phyloP scores from a whole-genome alignment of 768 basidiomycete genomes.

The Kwoniella europaea region DNA sequence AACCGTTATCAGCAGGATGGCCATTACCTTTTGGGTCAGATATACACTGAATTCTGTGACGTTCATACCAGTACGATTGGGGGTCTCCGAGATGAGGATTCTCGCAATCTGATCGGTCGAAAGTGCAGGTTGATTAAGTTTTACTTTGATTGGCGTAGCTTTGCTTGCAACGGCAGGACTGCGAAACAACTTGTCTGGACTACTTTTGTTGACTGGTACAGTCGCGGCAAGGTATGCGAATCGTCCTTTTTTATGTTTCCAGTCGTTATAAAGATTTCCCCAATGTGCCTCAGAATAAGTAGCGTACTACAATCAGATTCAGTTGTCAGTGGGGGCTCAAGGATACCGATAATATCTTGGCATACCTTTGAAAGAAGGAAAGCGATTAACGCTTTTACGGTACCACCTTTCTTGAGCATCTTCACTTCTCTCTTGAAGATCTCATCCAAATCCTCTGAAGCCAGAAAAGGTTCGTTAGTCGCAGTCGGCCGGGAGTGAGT shows the following conservation, averaged over 20 bases:
- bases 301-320: neutral
- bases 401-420: conserved; percentile 8
- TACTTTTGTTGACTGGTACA: neutral
- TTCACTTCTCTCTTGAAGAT: conserved; percentile 15
- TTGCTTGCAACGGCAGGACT: neutral
- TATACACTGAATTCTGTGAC: neutral
- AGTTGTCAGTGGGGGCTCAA: neutral
- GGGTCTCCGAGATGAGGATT: neutral
- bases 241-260: neutral
- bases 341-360: neutral
- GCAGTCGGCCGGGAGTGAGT: neutral
- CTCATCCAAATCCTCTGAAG: conserved; percentile 1
- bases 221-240: neutral
- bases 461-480: neutral
- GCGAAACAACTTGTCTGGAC: neutral
- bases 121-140: neutral
- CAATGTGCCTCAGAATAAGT: neutral
- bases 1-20: neutral
- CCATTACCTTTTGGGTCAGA: conserved; percentile 6
- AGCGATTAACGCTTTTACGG: neutral
- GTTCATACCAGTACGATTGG: neutral
- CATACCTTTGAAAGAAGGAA: conserved; percentile 13
- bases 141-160: neutral
- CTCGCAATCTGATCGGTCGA: neutral
- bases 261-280: neutral